Evolutionary conservation across 2,329 filamentous ascomycete genomes (phyloP), one percentile per base, ranked within the genome.

Genomic region (Metarhizium robertsii): DNA sequence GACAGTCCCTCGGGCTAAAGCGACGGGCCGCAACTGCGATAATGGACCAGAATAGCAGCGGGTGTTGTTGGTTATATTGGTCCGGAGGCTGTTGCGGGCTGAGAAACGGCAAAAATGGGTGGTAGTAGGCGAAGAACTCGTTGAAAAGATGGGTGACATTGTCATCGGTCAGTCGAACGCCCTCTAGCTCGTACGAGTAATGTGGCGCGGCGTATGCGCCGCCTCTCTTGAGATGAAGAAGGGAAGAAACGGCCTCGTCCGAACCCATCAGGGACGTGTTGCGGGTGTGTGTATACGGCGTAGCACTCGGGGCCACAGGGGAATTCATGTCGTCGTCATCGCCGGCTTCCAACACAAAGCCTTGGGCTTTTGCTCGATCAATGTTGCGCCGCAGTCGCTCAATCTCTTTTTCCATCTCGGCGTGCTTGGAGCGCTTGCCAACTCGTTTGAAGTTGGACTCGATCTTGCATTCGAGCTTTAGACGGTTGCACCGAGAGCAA

Each of bases 381-480:
- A 88, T 76, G 63, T 77, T 81, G 49, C 83, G 79, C 53, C 84
- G 80, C 61, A 87, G 71, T 59, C 77, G 81, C 56, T 89, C 86
- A 65, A 92, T 88, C 70, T 92, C 87, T 71, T 85, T 87, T 67
- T 90, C 88, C 87, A 92, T 92, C 72, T 92, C 88, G 64, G 88
- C 88, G 70, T 92, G 88, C 68, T 89, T 88, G 60, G 84, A 88
- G 46, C 88, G 81, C 75, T 94, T 94, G 60, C 88, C 87, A 18
- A 92, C 78, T 62, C 88, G 85, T 78, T 91, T 92, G 73, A 92
- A 92, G 70, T 91, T 90, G 65, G 87, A 88, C 70, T 92, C 88
- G 70, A 94, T 92, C 70, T 90, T 89, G 77, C 89, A 94, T 59
- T 86, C 82, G 58, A 92, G 84, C 71, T 87, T 88, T 66, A 92